Evolutionary conservation across 2,329 filamentous ascomycete genomes (phyloP).

Genomic region (Furcasterigmium furcatum): DNA sequence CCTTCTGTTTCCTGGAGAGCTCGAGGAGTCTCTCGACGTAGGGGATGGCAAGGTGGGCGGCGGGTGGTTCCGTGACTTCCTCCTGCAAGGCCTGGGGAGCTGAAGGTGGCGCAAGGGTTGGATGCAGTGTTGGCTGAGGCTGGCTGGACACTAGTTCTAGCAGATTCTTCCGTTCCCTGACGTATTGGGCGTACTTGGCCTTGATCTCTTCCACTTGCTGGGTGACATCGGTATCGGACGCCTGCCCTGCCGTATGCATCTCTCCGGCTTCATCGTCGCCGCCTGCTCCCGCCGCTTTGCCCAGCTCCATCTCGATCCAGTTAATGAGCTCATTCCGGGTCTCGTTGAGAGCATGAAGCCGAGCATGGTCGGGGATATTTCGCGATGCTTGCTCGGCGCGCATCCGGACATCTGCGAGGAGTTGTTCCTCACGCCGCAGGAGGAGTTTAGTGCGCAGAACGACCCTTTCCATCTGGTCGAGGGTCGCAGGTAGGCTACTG

Average conservation of each 20-base stretch:
- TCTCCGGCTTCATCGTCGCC: slow-evolving; percentile 14
- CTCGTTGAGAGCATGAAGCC: slow-evolving; percentile 49
- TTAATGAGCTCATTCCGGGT: slow-evolving; percentile 59
- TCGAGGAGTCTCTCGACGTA: slow-evolving; percentile 52
- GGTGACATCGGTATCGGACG: slow-evolving; percentile 25
- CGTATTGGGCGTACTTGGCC: slow-evolving; percentile 51
- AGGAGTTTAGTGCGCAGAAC: slow-evolving; percentile 56
- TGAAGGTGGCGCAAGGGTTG: background rate
- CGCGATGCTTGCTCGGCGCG: slow-evolving; percentile 17
- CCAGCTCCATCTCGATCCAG: slow-evolving; percentile 63
- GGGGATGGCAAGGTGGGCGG: slow-evolving; percentile 47
- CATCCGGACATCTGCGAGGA: slow-evolving; percentile 38
- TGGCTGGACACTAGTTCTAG: slow-evolving; percentile 34
- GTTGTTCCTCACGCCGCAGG: slow-evolving; percentile 52
- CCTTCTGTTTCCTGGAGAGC: slow-evolving; percentile 54
- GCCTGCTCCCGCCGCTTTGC: slow-evolving; percentile 40
- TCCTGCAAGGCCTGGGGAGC: slow-evolving; percentile 10
- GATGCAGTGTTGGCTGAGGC: slow-evolving; percentile 20
- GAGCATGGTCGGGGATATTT: slow-evolving; percentile 32
- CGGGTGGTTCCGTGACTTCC: slow-evolving; percentile 6
- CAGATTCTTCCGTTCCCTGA: slow-evolving; percentile 44
- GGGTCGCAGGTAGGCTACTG: slow-evolving; percentile 41
- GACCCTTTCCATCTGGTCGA: slow-evolving; percentile 53
- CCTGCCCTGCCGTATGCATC: slow-evolving; percentile 4
- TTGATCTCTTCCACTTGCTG: slow-evolving; percentile 44